phyloP scores from a whole-genome alignment of 768 basidiomycete genomes.

The Antrodiella citrinella region DNA sequence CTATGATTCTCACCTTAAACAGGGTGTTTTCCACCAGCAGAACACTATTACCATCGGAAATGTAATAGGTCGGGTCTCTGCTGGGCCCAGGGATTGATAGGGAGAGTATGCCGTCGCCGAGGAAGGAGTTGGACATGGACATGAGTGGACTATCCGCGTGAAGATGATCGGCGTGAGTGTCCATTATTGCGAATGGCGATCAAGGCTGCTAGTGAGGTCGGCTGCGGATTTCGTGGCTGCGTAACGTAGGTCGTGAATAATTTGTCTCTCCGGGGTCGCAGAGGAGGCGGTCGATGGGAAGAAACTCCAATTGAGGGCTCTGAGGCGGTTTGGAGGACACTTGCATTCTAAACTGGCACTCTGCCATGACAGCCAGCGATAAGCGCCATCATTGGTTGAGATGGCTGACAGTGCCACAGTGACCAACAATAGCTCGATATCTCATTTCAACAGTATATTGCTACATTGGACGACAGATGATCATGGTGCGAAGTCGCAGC shows the following conservation, averaged over 20 bases:
- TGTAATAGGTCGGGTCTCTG: constrained; percentile 39
- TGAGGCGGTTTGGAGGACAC: background rate
- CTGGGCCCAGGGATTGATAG: constrained; percentile 24
- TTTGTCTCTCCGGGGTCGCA: too few species aligned
- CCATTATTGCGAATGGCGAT: constrained; percentile 14
- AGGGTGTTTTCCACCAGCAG: constrained; percentile 54
- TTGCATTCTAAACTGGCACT: background rate
- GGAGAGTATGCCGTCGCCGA: constrained; percentile 23
- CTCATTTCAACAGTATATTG: too few species aligned
- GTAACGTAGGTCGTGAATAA: too few species aligned
- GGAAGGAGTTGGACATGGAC: constrained; percentile 23
- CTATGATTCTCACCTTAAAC: constrained; percentile 67
- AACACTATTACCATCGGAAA: constrained; percentile 62
- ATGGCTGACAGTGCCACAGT: background rate
- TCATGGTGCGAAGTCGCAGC: too few species aligned
- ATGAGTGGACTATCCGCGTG: constrained; percentile 24
- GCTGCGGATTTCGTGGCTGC: too few species aligned
- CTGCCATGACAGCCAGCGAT: background rate
- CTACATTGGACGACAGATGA: too few species aligned
- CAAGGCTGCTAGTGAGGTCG: background rate
- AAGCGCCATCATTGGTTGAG: background rate
- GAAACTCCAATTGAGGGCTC: too few species aligned
- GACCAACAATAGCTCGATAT: too few species aligned
- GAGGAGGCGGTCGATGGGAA: background rate
- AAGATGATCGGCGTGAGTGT: constrained; percentile 15